Conservation (phyloP, 2,329 filamentous ascomycete species). For the Lecanosticta acicola region DNA sequence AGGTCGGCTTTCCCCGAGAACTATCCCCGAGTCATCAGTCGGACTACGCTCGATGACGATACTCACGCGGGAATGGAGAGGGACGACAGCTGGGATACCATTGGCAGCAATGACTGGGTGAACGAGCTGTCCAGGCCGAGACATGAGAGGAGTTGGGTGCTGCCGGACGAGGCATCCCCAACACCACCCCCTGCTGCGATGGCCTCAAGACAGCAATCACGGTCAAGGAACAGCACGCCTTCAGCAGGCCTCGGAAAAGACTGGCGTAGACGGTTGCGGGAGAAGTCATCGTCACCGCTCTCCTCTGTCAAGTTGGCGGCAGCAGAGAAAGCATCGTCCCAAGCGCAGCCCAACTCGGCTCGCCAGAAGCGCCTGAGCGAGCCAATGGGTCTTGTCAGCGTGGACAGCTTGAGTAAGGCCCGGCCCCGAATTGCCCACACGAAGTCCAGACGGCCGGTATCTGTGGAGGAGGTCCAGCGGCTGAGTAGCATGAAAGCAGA, state of each 20-base stretch:
- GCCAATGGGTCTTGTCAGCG: slow-evolving; percentile 24
- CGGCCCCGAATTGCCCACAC: slow-evolving; percentile 18
- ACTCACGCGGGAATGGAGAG: background rate
- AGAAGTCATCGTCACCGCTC: slow-evolving; percentile 24
- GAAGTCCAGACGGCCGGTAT: slow-evolving; percentile 20
- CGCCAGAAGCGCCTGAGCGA: slow-evolving; percentile 20
- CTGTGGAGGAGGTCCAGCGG: slow-evolving; percentile 24
- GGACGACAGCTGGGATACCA: slow-evolving; percentile 13
- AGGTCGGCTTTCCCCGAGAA: slow-evolving; percentile 26
- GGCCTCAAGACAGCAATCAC: slow-evolving; percentile 11
- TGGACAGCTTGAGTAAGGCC: slow-evolving; percentile 27
- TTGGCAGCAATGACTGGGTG: slow-evolving; percentile 17
- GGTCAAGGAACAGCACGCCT: background rate
- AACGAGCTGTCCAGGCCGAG: slow-evolving; percentile 27
- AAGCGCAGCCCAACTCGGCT: background rate
- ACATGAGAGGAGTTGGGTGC: slow-evolving; percentile 28
- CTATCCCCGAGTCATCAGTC: slow-evolving; percentile 27
- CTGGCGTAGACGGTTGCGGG: slow-evolving; percentile 8
- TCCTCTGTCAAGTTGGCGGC: slow-evolving; percentile 5
- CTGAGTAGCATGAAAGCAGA: slow-evolving; percentile 28
- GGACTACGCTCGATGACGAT: slow-evolving; percentile 21
- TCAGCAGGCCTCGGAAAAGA: background rate
- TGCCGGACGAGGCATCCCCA: slow-evolving; percentile 32
- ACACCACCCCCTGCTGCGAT: slow-evolving; percentile 30
- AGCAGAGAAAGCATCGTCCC: slow-evolving; percentile 3